Evolutionary conservation across 2,329 filamentous ascomycete genomes (phyloP).

Genomic region (Triangularia setosa): DNA sequence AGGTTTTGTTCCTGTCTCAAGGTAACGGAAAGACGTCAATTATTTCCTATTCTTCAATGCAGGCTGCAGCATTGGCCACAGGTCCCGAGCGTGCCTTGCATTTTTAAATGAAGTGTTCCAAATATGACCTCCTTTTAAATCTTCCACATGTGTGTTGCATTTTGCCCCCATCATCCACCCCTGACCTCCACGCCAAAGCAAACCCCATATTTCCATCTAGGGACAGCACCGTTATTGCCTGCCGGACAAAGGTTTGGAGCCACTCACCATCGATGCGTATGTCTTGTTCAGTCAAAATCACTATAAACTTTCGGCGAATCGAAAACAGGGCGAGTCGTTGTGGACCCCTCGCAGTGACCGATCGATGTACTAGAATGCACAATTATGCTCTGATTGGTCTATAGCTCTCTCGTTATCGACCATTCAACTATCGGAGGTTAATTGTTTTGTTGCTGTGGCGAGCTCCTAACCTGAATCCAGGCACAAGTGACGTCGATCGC

Average conservation of each 20-base stretch:
- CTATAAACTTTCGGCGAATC: neutral
- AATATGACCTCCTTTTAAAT: neutral
- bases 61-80: neutral
- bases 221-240: neutral
- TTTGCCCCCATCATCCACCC: neutral
- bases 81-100: neutral
- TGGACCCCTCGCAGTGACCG: neutral
- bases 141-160: neutral
- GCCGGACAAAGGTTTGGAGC: neutral
- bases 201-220: neutral
- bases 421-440: neutral
- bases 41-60: neutral
- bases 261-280: neutral
- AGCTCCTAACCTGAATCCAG: neutral
- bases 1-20: neutral
- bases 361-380: neutral
- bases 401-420: neutral
- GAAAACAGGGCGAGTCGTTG: neutral
- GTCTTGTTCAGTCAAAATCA: neutral
- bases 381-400: neutral
- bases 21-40: neutral
- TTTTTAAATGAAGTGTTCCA: neutral
- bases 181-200: neutral
- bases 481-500: conserved; percentile 7
- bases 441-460: neutral